A percentile compares a stretch with the other conserved stretches of the same genome.
phyloP scores from a whole-genome alignment of 1,284 basidiomycete genomes.

The Apiotrichum gracile region DNA sequence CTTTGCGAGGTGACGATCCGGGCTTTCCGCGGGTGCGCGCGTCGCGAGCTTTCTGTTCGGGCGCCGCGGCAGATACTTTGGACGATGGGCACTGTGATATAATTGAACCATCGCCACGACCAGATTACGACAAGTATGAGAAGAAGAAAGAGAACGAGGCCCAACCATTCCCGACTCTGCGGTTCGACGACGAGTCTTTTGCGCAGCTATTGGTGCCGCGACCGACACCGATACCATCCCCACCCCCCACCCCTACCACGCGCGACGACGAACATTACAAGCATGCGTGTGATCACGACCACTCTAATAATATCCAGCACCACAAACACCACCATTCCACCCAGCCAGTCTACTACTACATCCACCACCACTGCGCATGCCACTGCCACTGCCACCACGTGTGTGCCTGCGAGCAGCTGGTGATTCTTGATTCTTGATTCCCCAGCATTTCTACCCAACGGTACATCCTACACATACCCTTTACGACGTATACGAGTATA shows the following conservation, averaged over 20 bases:
- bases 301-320: background rate
- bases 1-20: conserved; percentile 18
- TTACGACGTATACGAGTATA: too few species aligned
- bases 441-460: too few species aligned
- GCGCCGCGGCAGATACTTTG: background rate
- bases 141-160: background rate
- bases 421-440: too few species aligned
- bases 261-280: background rate
- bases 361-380: background rate
- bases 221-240: background rate
- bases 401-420: background rate
- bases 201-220: background rate
- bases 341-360: too few species aligned
- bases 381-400: background rate
- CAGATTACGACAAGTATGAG: background rate
- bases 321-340: too few species aligned
- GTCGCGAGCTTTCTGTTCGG: conserved; percentile 2
- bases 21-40: conserved; percentile 13
- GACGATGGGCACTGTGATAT: too few species aligned
- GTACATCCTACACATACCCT: too few species aligned
- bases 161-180: background rate
- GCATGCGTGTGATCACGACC: background rate
- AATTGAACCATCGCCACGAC: background rate
- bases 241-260: background rate
- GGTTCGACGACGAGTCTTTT: background rate